Percentiles rank a stretch among this genome's conserved stretches.
phyloP scores from a whole-genome alignment of 371 early-diverging fungal species.

The Circinella minor region DNA sequence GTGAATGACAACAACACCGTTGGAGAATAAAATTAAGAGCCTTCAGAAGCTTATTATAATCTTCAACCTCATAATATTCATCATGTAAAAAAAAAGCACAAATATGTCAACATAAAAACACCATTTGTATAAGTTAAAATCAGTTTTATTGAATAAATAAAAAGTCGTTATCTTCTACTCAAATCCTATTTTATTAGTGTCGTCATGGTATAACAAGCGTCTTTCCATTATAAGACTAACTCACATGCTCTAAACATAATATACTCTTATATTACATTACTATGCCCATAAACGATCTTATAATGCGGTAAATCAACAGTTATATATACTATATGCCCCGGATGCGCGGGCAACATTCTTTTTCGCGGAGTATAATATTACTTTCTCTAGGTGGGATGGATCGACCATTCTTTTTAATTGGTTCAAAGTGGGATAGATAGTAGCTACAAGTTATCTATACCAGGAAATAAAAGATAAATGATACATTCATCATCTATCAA shows the following conservation, averaged over 20 bases:
- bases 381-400: background rate
- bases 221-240: background rate
- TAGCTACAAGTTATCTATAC: background rate
- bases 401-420: background rate
- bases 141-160: too few relatives aligned
- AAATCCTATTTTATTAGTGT: too few relatives aligned
- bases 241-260: background rate
- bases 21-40: too few relatives aligned
- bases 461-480: background rate
- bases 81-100: too few relatives aligned
- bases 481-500: background rate
- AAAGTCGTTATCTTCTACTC: too few relatives aligned
- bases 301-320: background rate
- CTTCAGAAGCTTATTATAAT: too few relatives aligned
- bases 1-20: too few relatives aligned
- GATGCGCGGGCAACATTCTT: background rate
- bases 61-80: too few relatives aligned
- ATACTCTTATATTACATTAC: background rate
- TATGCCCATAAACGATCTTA: background rate
- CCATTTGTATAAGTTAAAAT: too few relatives aligned
- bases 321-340: background rate
- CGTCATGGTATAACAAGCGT: background rate
- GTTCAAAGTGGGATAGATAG: conserved; percentile 5
- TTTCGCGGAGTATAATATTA: background rate
- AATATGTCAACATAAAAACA: too few relatives aligned